Evolutionary conservation across 345 rosid species (phyloP), one percentile per base, ranked within the genome.

Genomic region (Murraya koenigii): DNA sequence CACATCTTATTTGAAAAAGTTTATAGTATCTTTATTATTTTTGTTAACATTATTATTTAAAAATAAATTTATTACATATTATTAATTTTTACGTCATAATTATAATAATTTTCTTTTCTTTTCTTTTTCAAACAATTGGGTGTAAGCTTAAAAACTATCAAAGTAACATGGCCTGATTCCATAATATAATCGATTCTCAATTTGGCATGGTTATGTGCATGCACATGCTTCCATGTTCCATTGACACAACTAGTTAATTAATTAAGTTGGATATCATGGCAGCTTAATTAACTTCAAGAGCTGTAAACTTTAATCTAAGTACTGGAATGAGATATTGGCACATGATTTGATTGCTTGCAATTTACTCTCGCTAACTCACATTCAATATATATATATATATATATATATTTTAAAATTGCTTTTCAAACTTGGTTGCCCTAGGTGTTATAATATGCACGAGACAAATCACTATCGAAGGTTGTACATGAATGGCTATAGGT

Each of bases 201-300:
- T 11, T 44, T 3, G 49, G 49, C 49, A 44, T 13, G 49, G 49
- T 44, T 44, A 3, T 1, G 49, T 44, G 55, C 15, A 25, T 75
- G 80, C 85, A 86, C 86, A 77, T 79, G 87, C 68, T 74, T 75
- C 55, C 84, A 78, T 78, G 81, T 82, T 84, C 81, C 71, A 76
- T 73, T 81, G 39, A 77, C 55, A 62, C 8, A 1, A 30, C 13
- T 32, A 17, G 19, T 62, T 22, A 17, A 7, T 8, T 7, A 62
- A 62, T 17, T 19, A 64, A 64, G 13, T 64, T 14, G 26, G 69
- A 9, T 32, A 28, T 72, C 64, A 71, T 56, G 58, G 35, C 49
- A 3, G 49, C 49, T 44, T 44, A 44, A 44, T 61, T 59, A 38
- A 25, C 3, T 64, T 19, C 7, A 35, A 72, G 44, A 72, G 66